A percentile compares a stretch with the other conserved stretches of the same genome.
Conservation (phyloP, 2,329 filamentous ascomycete genomes). For the Davidsoniella australis region DNA sequence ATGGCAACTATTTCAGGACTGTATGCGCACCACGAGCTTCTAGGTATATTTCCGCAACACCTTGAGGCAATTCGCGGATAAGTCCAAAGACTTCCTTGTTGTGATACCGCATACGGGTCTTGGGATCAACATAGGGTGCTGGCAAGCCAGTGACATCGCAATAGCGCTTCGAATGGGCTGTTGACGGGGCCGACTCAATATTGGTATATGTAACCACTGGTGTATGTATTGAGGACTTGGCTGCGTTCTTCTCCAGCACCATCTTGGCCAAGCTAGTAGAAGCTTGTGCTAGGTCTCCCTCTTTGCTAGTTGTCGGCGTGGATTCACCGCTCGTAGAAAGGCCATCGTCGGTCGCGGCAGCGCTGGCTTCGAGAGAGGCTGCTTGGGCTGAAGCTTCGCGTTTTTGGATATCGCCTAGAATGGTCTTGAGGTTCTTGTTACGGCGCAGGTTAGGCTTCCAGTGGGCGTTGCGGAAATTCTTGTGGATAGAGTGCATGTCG, state of each 20-base stretch:
- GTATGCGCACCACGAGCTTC: constrained; percentile 86
- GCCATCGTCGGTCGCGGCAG: constrained; percentile 47
- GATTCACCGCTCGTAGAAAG: constrained; percentile 41
- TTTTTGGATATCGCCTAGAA: constrained; percentile 73
- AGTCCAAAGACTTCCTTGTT: constrained; percentile 81
- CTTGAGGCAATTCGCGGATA: constrained; percentile 64
- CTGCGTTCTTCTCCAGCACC: constrained; percentile 62
- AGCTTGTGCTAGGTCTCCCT: constrained; percentile 70
- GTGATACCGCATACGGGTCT: constrained; percentile 83
- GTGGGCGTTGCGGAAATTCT: constrained; percentile 73
- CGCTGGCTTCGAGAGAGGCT: constrained; percentile 59
- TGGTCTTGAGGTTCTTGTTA: constrained; percentile 98
- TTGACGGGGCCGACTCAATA: constrained; percentile 81
- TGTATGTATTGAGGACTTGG: constrained; percentile 14
- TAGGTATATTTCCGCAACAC: constrained; percentile 71
- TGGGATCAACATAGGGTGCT: constrained; percentile 87
- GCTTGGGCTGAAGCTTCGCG: constrained; percentile 79
- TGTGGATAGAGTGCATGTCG: constrained; percentile 72
- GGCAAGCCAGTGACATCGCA: constrained; percentile 90
- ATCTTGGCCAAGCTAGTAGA: constrained; percentile 73
- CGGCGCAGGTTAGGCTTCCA: constrained; percentile 91
- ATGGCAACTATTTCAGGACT: constrained; percentile 54
- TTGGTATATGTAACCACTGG: constrained; percentile 63
- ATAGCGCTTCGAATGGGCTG: constrained; percentile 73
- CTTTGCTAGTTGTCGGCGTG: constrained; percentile 31